Evolutionary conservation across 78 protist genomes (phyloP), one percentile per base, ranked within the genome.

Genomic region (Cavenderia fasciculata): DNA sequence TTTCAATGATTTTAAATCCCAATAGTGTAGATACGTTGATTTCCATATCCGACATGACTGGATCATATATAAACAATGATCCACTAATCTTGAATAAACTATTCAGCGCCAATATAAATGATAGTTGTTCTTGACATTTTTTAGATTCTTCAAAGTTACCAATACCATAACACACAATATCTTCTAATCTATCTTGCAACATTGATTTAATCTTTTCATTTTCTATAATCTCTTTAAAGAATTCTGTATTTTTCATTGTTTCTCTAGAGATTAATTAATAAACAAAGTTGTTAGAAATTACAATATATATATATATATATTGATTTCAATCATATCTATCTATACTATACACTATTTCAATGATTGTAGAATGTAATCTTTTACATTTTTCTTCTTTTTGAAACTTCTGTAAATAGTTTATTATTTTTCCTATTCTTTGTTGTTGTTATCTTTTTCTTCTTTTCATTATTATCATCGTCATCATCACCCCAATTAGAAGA

Each of bases 101-200:
- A 33, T 52, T 62, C 14, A 78, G 6, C 2, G 75, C 46, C 21
- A 72, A 52, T 18, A 78, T 78, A 16, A 63, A 46, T 16, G 87
- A 23, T 18, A 78, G 29, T 31, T 78, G 87, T 33, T 78, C 87
- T 27, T 63, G 54, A 65, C 87, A 78, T 40, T 78, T 78, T 27
- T 78, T 78, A 19, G 68, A 51, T 47, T 43, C 31, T n/a, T 46
- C 33, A 51, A 44, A 65, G 51, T 62, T 72, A 49, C 87, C 87
- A 14, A 78, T 65, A 65, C 87, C 87, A 65, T 78, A 78, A 65
- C 87, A 78, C 23, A 78, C 66, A 11, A 78, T 78, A 4, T 78
- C 75, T 16, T 41, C 54, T 14, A 78, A n/a, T n/a, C n/a, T 31
- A 38, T 78, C 34, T 23, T 21, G 5, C 29, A 65, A 78, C 25